A percentile compares a stretch with the other conserved stretches of the same genome.
These are phyloP conservation scores for Microcera coccophila DNA, from an alignment of 2,329 filamentous ascomycete species.

Conservation along the genomic window DNA sequence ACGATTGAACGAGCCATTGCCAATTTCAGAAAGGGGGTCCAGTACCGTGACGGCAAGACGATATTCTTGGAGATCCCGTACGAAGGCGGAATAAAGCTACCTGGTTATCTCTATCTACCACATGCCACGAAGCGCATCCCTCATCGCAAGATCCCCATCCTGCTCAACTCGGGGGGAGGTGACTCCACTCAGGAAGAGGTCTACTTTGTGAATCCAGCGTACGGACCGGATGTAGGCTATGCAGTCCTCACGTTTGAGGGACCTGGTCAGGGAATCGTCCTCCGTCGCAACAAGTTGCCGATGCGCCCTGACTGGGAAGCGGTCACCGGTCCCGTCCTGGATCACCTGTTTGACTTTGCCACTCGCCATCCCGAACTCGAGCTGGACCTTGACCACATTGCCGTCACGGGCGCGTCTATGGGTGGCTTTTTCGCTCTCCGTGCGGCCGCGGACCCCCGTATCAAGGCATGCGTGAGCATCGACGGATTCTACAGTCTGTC, in stretches of 20 bases:
- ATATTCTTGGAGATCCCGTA: constrained; percentile 37
- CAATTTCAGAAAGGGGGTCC: constrained; percentile 28
- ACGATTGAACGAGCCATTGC: constrained; percentile 21
- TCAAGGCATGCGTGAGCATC: constrained; percentile 41
- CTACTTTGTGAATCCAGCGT: constrained; percentile 30
- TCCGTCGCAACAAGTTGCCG: constrained; percentile 25
- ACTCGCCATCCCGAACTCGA: constrained; percentile 17
- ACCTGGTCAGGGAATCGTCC: constrained; percentile 41
- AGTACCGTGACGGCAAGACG: constrained; percentile 21
- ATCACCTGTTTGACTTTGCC: constrained; percentile 23
- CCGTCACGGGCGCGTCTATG: constrained; percentile 37
- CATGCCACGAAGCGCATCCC: constrained; percentile 13
- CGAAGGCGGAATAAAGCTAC: constrained; percentile 29
- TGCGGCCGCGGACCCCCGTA: constrained; percentile 36
- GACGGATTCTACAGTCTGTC: constrained; percentile 25
- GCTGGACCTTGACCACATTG: constrained; percentile 36
- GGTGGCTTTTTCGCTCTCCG: constrained; percentile 47
- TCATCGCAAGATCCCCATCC: constrained; percentile 32
- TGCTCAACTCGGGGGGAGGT: constrained; percentile 34
- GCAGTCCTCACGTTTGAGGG: constrained; percentile 44
- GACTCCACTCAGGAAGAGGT: constrained; percentile 41
- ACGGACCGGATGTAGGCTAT: constrained; percentile 34
- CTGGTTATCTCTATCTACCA: constrained; percentile 38
- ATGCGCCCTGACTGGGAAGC: constrained; percentile 39
- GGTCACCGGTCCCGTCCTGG: constrained; percentile 31